Evolutionary conservation across 2,329 filamentous ascomycete genomes (phyloP), one percentile per base, ranked within the genome.

Genomic region (Epicoccum nigrum): DNA sequence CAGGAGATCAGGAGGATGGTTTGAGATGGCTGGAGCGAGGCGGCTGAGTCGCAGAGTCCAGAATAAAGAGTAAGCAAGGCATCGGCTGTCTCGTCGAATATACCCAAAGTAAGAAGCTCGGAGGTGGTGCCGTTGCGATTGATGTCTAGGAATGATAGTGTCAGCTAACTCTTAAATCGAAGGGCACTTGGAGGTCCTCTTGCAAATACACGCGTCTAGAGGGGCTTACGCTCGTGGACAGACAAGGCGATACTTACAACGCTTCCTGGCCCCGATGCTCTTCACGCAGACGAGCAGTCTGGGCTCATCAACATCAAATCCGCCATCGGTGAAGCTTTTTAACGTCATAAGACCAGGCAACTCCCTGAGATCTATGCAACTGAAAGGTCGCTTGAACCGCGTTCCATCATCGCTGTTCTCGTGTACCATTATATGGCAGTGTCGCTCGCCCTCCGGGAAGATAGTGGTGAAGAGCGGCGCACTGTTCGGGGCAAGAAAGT

Each of bases 71-170:
- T 82, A n/a, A 86, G 68, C 2, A 74, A 71, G 4, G 78, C 78
- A 52, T 79, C 77, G 1, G 76, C 77, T 0, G 83, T 85, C 59
- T 86, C 78, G 63, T 87, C 84, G 59, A 84, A 83, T 8, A 86
- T 68, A 4, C 74, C 70, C 4, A 86, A 67, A 37, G 81, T 80
- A 20, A 80, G 62, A 11, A 82, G 71, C 23, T 81, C 74, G 1
- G 74, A 71, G n/a, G 71, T 65, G 3, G 62, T 73, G 32, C 77
- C 74, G 21, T 74, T 76, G 55, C 80, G 82, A 50, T 76, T 79
- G 3, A 75, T 75, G 23, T 84, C 75, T 71, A 60, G 4, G n/a
- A 6, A 15, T 12, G 16, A 11, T 13, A 20, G 11, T 5, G 6
- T 30, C 9, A 17, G 17, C 32, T 12, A 2, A 21, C 13, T 13